Evolutionary conservation across 345 rosid species (phyloP).

Genomic region (Schrenkiella parvula): DNA sequence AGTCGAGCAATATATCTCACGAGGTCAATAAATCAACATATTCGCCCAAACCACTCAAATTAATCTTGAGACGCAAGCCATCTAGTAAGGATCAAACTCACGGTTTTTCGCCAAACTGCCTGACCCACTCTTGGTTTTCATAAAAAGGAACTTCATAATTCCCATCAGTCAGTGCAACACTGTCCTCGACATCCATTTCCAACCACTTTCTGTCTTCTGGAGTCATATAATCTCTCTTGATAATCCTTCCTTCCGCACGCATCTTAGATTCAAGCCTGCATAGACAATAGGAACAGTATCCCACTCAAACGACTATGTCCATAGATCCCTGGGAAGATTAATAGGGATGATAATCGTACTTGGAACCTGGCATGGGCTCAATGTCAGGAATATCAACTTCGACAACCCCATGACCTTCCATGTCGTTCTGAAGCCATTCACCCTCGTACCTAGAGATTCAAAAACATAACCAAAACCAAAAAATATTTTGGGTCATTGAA

Average conservation of each 20-base stretch:
- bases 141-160: slow-evolving; percentile 61
- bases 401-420: slow-evolving; percentile 90
- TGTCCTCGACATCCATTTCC: slow-evolving; percentile 94
- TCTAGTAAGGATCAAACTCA: slow-evolving; percentile 38
- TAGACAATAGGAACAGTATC: slow-evolving; percentile 9
- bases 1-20: slow-evolving; percentile 1
- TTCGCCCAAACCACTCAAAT: slow-evolving; percentile 1
- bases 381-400: slow-evolving; percentile 90
- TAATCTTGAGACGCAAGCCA: not conserved
- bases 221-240: slow-evolving; percentile 70
- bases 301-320: not conserved
- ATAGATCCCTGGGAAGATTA: not conserved
- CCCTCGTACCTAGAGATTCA: slow-evolving; percentile 74
- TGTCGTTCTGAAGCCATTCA: slow-evolving; percentile 84
- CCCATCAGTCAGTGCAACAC: slow-evolving; percentile 45
- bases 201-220: slow-evolving; percentile 91
- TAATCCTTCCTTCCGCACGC: slow-evolving; percentile 86
- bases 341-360: slow-evolving; percentile 44
- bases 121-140: slow-evolving; percentile 73
- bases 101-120: slow-evolving; percentile 77
- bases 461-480: not conserved
- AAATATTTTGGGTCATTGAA: not conserved
- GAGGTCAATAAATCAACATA: not conserved
- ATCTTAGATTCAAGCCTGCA: slow-evolving; percentile 84
- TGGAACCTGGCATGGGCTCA: slow-evolving; percentile 90